phyloP scores from a whole-genome alignment of 805 yeast genomes.

The Priceomyces medius region DNA sequence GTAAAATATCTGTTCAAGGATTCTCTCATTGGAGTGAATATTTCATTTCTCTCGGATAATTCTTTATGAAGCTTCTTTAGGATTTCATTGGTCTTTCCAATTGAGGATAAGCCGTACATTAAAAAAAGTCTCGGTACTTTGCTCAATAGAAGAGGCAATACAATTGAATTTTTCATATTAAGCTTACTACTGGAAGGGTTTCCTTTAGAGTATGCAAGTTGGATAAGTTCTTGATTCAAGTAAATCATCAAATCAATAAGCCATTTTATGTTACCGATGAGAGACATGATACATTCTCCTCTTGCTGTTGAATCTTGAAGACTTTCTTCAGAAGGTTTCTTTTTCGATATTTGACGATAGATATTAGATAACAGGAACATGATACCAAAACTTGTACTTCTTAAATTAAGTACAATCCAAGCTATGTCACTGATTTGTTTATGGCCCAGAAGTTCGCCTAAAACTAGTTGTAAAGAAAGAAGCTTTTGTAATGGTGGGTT shows the following conservation, averaged over 20 bases:
- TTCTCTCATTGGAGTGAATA: slow-evolving; percentile 51
- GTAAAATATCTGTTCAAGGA: slow-evolving; percentile 51
- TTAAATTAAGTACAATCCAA: slow-evolving; percentile 62
- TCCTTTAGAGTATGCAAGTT: slow-evolving; percentile 32
- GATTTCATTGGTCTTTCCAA: slow-evolving; percentile 59
- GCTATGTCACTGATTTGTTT: slow-evolving; percentile 49
- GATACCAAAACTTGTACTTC: slow-evolving; percentile 69
- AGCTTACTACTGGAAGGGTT: slow-evolving; percentile 19
- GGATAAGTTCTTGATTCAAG: slow-evolving; percentile 68
- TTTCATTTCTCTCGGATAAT: slow-evolving; percentile 37
- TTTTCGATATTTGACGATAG: slow-evolving; percentile 64
- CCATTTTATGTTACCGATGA: slow-evolving; percentile 85
- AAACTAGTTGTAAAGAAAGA: slow-evolving; percentile 62
- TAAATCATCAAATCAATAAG: slow-evolving; percentile 73
- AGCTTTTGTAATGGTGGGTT: slow-evolving; percentile 77
- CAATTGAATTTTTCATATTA: slow-evolving; percentile 40
- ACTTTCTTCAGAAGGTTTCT: slow-evolving; percentile 51
- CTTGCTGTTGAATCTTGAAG: slow-evolving; percentile 54
- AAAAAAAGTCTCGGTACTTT: slow-evolving; percentile 70
- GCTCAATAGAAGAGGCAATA: slow-evolving; percentile 58
- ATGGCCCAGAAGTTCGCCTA: slow-evolving; percentile 46
- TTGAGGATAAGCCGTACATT: slow-evolving; percentile 63
- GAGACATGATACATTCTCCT: slow-evolving; percentile 58
- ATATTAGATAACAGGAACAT: slow-evolving; percentile 61
- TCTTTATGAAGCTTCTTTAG: slow-evolving; percentile 57